Percentiles rank a stretch among this genome's conserved stretches.
Evolutionary conservation across 2,329 filamentous ascomycete genomes (phyloP).

Genomic region (Aschersonia sp.): DNA sequence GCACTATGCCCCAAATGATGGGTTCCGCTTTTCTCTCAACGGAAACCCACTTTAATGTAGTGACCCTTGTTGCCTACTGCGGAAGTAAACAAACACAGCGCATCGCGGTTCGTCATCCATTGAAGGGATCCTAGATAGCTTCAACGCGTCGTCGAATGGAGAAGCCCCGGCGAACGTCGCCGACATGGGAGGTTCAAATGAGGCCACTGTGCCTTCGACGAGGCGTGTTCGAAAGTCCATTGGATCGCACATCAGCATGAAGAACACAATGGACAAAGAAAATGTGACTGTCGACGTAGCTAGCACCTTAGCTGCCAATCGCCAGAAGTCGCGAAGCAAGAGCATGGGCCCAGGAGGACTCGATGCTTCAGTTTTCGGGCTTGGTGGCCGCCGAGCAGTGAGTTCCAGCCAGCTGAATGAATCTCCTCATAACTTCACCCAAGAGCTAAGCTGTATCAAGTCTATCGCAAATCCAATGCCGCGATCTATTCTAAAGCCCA

Average conservation of each 20-base stretch:
- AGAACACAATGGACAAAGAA: conserved; percentile 53
- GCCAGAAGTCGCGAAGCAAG: conserved; percentile 76
- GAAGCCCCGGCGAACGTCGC: conserved; percentile 4
- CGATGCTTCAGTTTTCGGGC: conserved; percentile 62
- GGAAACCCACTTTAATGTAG: no score
- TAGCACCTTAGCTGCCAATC: conserved; percentile 33
- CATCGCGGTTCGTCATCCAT: conserved; percentile 11
- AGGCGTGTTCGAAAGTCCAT: conserved; percentile 59
- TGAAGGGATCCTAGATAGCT: not conserved
- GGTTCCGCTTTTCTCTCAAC: no score
- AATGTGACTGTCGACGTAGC: conserved; percentile 58
- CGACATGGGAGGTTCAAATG: conserved; percentile 17
- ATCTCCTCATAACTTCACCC: not conserved
- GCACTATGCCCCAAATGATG: no score
- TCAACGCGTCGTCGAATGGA: not conserved
- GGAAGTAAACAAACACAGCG: conserved; percentile 24
- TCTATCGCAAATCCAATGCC: conserved; percentile 40
- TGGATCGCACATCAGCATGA: conserved; percentile 38
- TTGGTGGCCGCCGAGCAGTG: conserved; percentile 71
- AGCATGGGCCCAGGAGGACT: conserved; percentile 87
- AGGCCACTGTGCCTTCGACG: conserved; percentile 38
- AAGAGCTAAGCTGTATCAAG: conserved; percentile 16
- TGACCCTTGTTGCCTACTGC: not conserved
- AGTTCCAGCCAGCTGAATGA: conserved; percentile 8
- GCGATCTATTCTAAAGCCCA: conserved; percentile 69